A percentile compares a stretch with the other conserved stretches of the same genome.
These are phyloP conservation scores for Stenogyne calaminthoides DNA, from an alignment of 305 asterid genomes.

Conservation along the genomic window DNA sequence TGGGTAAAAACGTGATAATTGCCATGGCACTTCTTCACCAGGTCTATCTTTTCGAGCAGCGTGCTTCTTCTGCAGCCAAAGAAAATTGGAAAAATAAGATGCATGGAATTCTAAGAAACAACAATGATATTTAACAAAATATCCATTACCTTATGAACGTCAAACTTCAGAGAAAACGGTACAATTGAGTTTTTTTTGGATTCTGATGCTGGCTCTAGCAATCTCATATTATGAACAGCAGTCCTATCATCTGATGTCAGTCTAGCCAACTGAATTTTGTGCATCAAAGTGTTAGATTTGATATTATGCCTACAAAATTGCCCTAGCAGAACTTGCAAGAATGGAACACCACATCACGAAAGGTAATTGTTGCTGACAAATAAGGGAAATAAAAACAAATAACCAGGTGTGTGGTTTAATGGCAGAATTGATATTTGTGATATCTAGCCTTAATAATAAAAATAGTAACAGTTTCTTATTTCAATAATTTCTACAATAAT, in stretches of 20 bases:
- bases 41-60: conserved; percentile 88
- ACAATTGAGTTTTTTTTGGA: conserved; percentile 69
- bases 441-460: too few relatives aligned
- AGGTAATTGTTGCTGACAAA: not conserved
- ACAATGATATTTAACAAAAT: conserved; percentile 23
- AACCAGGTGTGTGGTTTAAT: conserved; percentile 17
- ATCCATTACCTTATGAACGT: conserved; percentile 77
- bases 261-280: conserved; percentile 76
- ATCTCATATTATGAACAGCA: conserved; percentile 95
- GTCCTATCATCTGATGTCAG: conserved; percentile 81
- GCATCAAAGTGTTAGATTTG: conserved; percentile 25
- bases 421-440: not conserved
- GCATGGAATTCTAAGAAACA: conserved; percentile 15
- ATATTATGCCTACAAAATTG: not conserved
- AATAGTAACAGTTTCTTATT: not conserved
- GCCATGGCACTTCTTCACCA: conserved; percentile 83
- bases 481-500: too few relatives aligned
- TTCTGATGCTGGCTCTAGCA: conserved; percentile 75
- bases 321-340: not conserved
- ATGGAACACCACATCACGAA: conserved; percentile 23
- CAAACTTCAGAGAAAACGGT: conserved; percentile 89
- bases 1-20: conserved; percentile 94
- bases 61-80: conserved; percentile 73
- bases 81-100: not conserved
- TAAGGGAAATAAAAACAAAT: not conserved